A percentile compares a stretch with the other conserved stretches of the same genome.
phyloP scores from a whole-genome alignment of 148 eudicot species.

The Drosera capensis region DNA sequence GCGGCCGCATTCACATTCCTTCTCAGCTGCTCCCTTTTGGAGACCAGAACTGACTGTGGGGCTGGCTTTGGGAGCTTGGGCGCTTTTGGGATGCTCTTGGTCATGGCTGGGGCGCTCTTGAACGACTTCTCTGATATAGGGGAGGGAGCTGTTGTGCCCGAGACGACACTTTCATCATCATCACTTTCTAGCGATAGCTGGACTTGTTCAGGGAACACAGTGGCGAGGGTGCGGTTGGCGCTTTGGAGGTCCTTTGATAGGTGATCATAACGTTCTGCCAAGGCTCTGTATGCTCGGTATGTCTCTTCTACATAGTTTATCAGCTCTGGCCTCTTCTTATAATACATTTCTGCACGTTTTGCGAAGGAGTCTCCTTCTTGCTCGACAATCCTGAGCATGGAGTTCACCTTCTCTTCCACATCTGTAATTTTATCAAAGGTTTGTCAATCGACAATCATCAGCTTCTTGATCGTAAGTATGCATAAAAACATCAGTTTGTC shows the following conservation, averaged over 20 bases:
- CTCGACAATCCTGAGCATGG: constrained; percentile 71
- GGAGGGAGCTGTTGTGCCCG: constrained; percentile 17
- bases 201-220: constrained; percentile 58
- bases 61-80: constrained; percentile 16
- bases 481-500: background rate
- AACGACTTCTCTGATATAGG: constrained; percentile 9
- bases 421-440: constrained; percentile 20
- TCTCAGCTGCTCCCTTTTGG: constrained; percentile 42
- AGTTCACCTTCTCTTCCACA: constrained; percentile 51
- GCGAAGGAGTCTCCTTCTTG: constrained; percentile 86
- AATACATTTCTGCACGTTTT: constrained; percentile 80
- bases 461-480: background rate
- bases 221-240: constrained; percentile 74
- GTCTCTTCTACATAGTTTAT: constrained; percentile 65
- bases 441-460: background rate
- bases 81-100: constrained; percentile 28
- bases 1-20: constrained; percentile 12
- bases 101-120: constrained; percentile 13
- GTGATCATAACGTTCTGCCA: constrained; percentile 83
- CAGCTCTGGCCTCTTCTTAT: constrained; percentile 67
- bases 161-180: constrained; percentile 26
- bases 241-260: constrained; percentile 54
- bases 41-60: constrained; percentile 30
- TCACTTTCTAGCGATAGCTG: constrained; percentile 47
- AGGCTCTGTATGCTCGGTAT: constrained; percentile 56